Evolutionary conservation across 768 basidiomycete species (phyloP), one percentile per base, ranked within the genome.

Genomic region (Botryobasidium botryosum): DNA sequence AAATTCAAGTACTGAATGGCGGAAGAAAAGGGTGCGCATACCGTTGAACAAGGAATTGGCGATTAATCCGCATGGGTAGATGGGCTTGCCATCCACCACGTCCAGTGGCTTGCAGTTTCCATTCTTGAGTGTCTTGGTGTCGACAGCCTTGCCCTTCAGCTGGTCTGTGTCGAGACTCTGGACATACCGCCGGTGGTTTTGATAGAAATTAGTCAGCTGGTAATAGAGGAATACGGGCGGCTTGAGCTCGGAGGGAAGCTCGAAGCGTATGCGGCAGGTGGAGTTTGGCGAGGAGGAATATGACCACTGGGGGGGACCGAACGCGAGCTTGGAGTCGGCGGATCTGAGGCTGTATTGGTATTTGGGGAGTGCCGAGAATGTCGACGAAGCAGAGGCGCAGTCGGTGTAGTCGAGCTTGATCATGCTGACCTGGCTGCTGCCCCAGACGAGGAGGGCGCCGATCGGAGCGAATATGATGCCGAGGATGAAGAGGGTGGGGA

Each of bases 41-140:
- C 88, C 91, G 56, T 99, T 99, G 68, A 96, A 99, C 7, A 88
- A 31, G 2, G 88, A 94, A 63, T 99, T 99, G 36, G 94, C 94
- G 51, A 99, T 92, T 51, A 99, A 67, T 32, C 94, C 94, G 53
- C 94, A 99, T 2, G 94, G 94, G 56, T 91, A 99, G 58, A 88
- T 74, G 6, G 72, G 66, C 55, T 70, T 74, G 46, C 63, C 58
- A 41, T 68, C 61, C 10, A 53, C 52, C 5, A 61, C 61, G 4
- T 66, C 57, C 38, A 92, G 68, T 2, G 94, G 94, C 59, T 86
- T 82, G 70, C 94, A 99, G 56, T 91, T 77, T 26, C 85, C 74
- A 38, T 66, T 62, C 31, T 75, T 61, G n/a, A 90, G 66, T 43
- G 64, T 58, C 20, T 45, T 55, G 13, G 60, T 42, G 40, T 63